phyloP scores from a whole-genome alignment of 2,329 filamentous ascomycete species.

The Nannizziopsis barbatae region DNA sequence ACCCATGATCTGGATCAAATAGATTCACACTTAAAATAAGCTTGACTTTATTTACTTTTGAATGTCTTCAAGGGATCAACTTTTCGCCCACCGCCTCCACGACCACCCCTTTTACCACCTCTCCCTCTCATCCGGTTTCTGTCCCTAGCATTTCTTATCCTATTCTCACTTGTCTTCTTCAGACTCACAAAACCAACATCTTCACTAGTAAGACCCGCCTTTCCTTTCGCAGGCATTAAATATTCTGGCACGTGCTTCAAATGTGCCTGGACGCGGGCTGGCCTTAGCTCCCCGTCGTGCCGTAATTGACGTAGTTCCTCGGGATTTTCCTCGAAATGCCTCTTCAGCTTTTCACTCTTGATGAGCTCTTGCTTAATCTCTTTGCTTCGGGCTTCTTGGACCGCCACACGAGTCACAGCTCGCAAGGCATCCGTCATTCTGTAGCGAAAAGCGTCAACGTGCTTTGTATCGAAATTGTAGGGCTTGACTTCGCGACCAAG shows the following conservation, averaged over 20 bases:
- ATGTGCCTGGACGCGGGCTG: constrained; percentile 75
- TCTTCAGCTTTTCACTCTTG: constrained; percentile 85
- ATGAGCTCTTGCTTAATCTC: constrained; percentile 83
- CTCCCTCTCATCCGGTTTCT: constrained; percentile 35
- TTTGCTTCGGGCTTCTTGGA: constrained; percentile 77
- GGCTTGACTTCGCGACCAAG: constrained; percentile 72
- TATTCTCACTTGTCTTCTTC: constrained; percentile 40
- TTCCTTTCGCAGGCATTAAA: constrained; percentile 66
- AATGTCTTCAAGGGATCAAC: constrained; percentile 82
- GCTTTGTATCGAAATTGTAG: constrained; percentile 89
- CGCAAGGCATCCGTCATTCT: constrained; percentile 85
- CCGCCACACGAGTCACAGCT: constrained; percentile 76
- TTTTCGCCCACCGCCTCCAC: constrained; percentile 46
- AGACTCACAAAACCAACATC: constrained; percentile 68
- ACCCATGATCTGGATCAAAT: no score
- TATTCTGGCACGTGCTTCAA: constrained; percentile 93
- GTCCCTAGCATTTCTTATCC: constrained; percentile 41
- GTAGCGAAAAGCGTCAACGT: constrained; percentile 89
- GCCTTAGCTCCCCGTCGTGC: constrained; percentile 78
- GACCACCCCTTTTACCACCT: constrained; percentile 37
- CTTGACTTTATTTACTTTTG: constrained; percentile 43
- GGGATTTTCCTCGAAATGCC: constrained; percentile 96
- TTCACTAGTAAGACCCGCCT: constrained; percentile 52
- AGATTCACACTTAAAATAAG: no score
- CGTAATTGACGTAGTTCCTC: constrained; percentile 75